Evolutionary conservation across 306 rosid genomes (phyloP).

Genomic region (Casuarina equisetifolia): DNA sequence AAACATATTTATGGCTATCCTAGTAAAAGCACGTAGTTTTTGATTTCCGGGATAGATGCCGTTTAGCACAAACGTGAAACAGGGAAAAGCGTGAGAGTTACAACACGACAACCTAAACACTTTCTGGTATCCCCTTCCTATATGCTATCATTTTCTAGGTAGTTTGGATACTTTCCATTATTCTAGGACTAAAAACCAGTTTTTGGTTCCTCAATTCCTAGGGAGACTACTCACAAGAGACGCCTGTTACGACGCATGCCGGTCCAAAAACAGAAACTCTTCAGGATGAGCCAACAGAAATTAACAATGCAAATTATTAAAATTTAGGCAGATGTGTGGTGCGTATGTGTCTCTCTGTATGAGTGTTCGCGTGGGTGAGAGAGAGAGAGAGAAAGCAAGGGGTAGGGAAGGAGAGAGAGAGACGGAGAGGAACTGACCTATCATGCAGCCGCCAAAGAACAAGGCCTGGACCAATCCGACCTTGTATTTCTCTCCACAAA

Average conservation of each 20-base stretch:
- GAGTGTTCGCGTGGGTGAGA: no score
- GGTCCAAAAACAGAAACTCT: constrained; percentile 1
- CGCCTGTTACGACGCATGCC: not conserved
- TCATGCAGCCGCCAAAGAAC: constrained; percentile 95
- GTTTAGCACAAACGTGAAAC: not conserved
- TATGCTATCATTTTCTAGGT: not conserved
- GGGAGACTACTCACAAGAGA: not conserved
- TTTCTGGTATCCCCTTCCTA: not conserved
- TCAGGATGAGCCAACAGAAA: not conserved
- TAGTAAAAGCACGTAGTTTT: no score
- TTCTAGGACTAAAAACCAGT: no score
- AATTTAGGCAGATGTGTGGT: not conserved
- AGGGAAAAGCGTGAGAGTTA: not conserved
- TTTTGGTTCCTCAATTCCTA: not conserved
- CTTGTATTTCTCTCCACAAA: constrained; percentile 74
- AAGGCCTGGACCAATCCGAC: constrained; percentile 85
- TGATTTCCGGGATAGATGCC: not conserved
- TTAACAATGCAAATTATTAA: not conserved
- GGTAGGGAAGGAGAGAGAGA: not conserved
- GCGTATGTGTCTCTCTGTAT: no score
- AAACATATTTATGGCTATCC: no score
- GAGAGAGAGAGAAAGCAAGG: no score
- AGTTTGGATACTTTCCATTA: no score
- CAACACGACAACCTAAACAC: not conserved
- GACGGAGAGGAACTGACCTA: constrained; percentile 53